Base-by-base conservation (phyloP, 768 basidiomycete species). In the Chlorophyllum brunneum region DNA sequence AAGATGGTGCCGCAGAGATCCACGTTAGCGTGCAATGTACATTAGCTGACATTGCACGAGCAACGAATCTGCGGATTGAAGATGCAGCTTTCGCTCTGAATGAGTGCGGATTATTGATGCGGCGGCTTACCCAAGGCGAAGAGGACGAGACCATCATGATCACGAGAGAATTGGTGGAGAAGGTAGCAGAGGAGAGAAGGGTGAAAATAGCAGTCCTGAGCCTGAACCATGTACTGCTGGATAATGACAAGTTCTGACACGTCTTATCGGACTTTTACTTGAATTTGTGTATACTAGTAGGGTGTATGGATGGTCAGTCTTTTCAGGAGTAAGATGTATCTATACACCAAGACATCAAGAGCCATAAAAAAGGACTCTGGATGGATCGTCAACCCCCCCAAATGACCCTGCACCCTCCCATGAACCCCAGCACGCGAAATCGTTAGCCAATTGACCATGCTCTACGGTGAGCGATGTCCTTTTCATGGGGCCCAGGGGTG, bases 71-170 rank as follows among this genome's bases (percentile, higher is more conserved):
- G 48, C 80, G 90, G 1, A 66, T 84, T 0, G 92, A 97, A 50
- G 95, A 98, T 64, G 82, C 85, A 0, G 87, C 92, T 0, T 94
- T 92, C 67, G 92, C 94, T 2, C 67, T 98, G 58, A 86, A 88
- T 51, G 92, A 95, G 63, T 86, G 88, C 54, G 92, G 93, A 24
- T 67, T 98, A 48, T 74, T 97, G 15, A 70, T 67, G 48, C 70
- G 76, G 34, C 64, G 79, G 47, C 68, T 72, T 43, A 48, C 67
- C 59, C 15, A 63, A 3, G 63, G 58, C 16, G 67, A 58, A 18
- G 45, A 65, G 57, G 40, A 63, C n/a, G 70, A 70, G 52, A 68
- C 69, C 36, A 69, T 79, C 44, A 67, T 85, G 15, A 58, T 71
- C 16, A 72, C 70, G 50, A 65, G 68, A 49, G 63, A 67, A 22